phyloP scores from a whole-genome alignment of 108 stramenopile species.

The Skeletonema costatum region DNA sequence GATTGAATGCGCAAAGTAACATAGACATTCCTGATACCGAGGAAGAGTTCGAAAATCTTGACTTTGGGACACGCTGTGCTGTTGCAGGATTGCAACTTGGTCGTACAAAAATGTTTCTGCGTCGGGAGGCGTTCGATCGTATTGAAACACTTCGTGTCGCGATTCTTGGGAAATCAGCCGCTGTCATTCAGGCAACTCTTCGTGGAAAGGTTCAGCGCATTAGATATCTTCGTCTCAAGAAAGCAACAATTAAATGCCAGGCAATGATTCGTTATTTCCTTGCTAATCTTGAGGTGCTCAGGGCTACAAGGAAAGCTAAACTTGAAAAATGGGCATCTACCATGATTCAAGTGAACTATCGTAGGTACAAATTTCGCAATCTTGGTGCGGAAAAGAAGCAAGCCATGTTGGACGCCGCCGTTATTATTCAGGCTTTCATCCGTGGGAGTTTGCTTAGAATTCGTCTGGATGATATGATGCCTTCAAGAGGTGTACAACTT shows the following conservation, averaged over 20 bases:
- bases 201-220: conserved; percentile 37
- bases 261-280: conserved; percentile 46
- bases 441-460: conserved; percentile 51
- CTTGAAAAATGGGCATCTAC: conserved; percentile 42
- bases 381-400: conserved; percentile 35
- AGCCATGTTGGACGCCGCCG: conserved; percentile 45
- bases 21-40: conserved; percentile 44
- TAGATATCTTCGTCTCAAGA: conserved; percentile 48
- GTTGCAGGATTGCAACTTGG: conserved; percentile 60
- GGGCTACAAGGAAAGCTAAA: conserved; percentile 19
- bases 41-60: conserved; percentile 37
- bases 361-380: conserved; percentile 40
- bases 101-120: conserved; percentile 62
- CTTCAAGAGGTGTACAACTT: conserved; percentile 8
- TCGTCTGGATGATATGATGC: conserved; percentile 35
- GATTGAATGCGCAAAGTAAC: conserved; percentile 45
- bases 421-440: conserved; percentile 64
- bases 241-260: conserved; percentile 47
- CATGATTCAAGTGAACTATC: conserved; percentile 44
- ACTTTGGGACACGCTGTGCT: conserved; percentile 50
- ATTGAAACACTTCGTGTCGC: conserved; percentile 48
- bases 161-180: conserved; percentile 39
- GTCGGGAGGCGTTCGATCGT: conserved; percentile 57
- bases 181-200: conserved; percentile 53
- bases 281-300: conserved; percentile 39